Evolutionary conservation across 1,139 yeast species (phyloP).

Genomic region (Yamadazyma sp.): DNA sequence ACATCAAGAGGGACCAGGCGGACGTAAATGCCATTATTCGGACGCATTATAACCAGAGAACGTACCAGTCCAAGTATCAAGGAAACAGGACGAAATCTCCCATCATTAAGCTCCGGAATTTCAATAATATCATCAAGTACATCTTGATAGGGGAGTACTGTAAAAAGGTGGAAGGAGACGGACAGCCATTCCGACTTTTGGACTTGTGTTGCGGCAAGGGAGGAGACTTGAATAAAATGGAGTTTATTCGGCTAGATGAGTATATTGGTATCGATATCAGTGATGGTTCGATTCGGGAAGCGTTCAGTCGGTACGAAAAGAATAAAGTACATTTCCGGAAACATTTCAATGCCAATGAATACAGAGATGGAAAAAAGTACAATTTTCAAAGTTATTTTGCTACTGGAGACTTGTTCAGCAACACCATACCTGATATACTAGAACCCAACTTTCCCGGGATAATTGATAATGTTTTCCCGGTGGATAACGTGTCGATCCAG

Average conservation of each 20-base stretch:
- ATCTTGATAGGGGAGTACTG: conserved; percentile 70
- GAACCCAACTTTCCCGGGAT: conserved; percentile 55
- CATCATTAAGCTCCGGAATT: conserved; percentile 80
- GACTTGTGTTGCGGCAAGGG: conserved; percentile 98
- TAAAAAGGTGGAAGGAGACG: conserved; percentile 46
- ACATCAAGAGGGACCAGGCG: conserved; percentile 33
- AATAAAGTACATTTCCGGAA: conserved; percentile 27
- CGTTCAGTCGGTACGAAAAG: conserved; percentile 64
- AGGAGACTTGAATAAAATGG: conserved; percentile 92
- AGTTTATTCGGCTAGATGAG: conserved; percentile 67
- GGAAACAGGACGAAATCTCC: conserved; percentile 73
- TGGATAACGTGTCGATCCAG: conserved; percentile 86
- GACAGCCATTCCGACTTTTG: conserved; percentile 42
- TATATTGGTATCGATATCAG: conserved; percentile 92
- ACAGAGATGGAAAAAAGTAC: conserved; percentile 48
- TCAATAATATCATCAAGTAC: conserved; percentile 89
- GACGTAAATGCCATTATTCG: conserved; percentile 65
- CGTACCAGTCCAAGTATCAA: conserved; percentile 63
- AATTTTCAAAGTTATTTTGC: conserved; percentile 77
- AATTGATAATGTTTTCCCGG: conserved; percentile 70
- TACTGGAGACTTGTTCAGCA: conserved; percentile 88
- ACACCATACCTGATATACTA: conserved; percentile 68
- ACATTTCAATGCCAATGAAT: conserved; percentile 32
- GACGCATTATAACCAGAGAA: conserved; percentile 82
- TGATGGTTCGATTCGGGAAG: conserved; percentile 83